A percentile compares a stretch with the other conserved stretches of the same genome.
These are phyloP conservation scores for Ophiocordyceps camponoti-leonardi DNA, from an alignment of 2,329 filamentous ascomycete species.

Conservation along the genomic window DNA sequence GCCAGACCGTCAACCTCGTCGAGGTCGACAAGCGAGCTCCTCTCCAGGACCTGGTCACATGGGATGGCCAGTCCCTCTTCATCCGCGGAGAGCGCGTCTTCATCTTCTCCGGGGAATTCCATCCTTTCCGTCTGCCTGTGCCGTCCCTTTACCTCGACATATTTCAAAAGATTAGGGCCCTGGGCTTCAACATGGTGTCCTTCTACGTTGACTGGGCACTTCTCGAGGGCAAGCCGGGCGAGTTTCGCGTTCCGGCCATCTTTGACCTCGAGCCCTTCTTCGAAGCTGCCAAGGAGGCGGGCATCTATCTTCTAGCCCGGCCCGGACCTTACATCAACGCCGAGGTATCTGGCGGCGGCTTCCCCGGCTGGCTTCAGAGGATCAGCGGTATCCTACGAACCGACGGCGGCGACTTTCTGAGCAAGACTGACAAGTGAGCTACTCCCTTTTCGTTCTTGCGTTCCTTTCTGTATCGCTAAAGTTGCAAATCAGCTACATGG, in stretches of 20 bases:
- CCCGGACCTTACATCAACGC: conserved; percentile 67
- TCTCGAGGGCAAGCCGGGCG: conserved; percentile 53
- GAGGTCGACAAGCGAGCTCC: conserved; percentile 8
- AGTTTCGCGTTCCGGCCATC: conserved; percentile 53
- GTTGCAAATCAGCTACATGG: conserved; percentile 31
- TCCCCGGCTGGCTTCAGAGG: conserved; percentile 63
- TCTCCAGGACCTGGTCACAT: conserved; percentile 35
- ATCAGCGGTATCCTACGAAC: conserved; percentile 49
- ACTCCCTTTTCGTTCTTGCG: no score
- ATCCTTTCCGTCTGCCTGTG: conserved; percentile 41
- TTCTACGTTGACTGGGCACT: conserved; percentile 71
- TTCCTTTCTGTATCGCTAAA: no score
- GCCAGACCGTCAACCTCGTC: conserved; percentile 8
- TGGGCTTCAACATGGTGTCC: conserved; percentile 65
- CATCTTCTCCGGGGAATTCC: conserved; percentile 58
- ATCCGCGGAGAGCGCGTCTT: conserved; percentile 53
- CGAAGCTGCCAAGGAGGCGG: conserved; percentile 52
- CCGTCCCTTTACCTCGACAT: conserved; percentile 45
- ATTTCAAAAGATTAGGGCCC: conserved; percentile 67
- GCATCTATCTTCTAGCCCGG: conserved; percentile 59
- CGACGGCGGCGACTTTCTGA: conserved; percentile 39
- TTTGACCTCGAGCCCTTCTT: conserved; percentile 63
- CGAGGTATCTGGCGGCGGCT: conserved; percentile 59
- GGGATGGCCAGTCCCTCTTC: conserved; percentile 56
- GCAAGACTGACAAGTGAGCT: conserved; percentile 49